phyloP scores from a whole-genome alignment of 805 yeast genomes.

The Ogataea chonburiensis region DNA sequence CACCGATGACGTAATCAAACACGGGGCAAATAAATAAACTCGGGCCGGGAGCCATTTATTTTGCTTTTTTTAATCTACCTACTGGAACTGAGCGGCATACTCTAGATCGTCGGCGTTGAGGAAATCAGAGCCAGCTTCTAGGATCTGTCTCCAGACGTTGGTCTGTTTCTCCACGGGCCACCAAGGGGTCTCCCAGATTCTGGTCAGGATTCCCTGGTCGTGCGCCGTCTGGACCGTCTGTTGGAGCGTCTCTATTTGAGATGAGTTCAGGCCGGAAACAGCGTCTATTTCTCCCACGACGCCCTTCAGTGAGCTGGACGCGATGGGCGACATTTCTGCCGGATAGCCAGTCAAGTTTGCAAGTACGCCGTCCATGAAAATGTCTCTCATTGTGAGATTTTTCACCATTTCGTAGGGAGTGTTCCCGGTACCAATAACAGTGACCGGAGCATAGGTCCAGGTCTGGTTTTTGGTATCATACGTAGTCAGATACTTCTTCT shows the following conservation, averaged over 20 bases:
- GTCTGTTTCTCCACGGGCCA: slow-evolving; percentile 56
- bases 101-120: slow-evolving; percentile 62
- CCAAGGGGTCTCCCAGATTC: slow-evolving; percentile 71
- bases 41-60: background rate
- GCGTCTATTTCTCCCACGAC: slow-evolving; percentile 26
- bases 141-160: slow-evolving; percentile 48
- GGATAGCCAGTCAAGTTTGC: slow-evolving; percentile 24
- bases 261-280: slow-evolving; percentile 33
- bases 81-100: slow-evolving; percentile 20
- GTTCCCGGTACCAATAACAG: slow-evolving; percentile 66
- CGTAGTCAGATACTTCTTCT: slow-evolving; percentile 49
- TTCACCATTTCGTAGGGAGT: slow-evolving; percentile 46
- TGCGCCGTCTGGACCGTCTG: slow-evolving; percentile 45
- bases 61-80: background rate
- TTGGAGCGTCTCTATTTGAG: slow-evolving; percentile 33
- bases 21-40: background rate
- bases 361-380: slow-evolving; percentile 57
- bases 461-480: slow-evolving; percentile 38
- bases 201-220: slow-evolving; percentile 46
- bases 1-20: slow-evolving; percentile 1
- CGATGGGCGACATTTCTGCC: slow-evolving; percentile 34
- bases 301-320: slow-evolving; percentile 31
- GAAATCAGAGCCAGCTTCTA: slow-evolving; percentile 51
- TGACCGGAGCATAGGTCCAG: slow-evolving; percentile 51
- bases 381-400: slow-evolving; percentile 30